phyloP scores from a whole-genome alignment of 129 eudicot genomes.

The Chrysanthemum lavandulifolium region DNA sequence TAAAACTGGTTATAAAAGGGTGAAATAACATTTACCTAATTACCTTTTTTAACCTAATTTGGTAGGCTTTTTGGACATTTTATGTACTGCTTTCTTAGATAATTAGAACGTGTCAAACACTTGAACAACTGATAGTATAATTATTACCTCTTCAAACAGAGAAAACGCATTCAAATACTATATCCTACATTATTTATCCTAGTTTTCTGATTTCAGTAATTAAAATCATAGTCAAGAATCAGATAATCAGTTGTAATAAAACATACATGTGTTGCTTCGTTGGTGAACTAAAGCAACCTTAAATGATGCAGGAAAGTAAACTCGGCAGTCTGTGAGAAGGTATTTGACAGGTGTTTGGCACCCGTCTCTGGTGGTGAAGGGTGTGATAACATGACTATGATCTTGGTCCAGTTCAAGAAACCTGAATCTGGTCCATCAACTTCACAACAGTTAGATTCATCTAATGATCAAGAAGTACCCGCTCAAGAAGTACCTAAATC shows the following conservation, averaged over 20 bases:
- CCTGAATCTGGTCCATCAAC: constrained; percentile 36
- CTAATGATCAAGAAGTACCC: constrained; percentile 35
- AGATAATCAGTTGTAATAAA: background rate
- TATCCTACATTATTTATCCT: too few species aligned
- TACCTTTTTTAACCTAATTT: background rate
- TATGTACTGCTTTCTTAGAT: background rate
- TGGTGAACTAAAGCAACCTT: constrained; percentile 7
- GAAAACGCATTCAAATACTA: background rate
- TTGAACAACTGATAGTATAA: background rate
- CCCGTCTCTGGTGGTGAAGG: constrained; percentile 82
- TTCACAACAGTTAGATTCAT: constrained; percentile 29
- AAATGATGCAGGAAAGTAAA: constrained; percentile 57
- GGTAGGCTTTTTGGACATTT: background rate
- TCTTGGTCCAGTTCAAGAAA: constrained; percentile 74
- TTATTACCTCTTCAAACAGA: background rate
- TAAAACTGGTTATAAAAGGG: background rate
- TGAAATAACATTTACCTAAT: background rate
- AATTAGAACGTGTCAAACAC: background rate
- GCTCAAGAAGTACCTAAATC: constrained; percentile 31
- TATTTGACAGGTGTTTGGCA: constrained; percentile 74
- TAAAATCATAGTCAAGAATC: background rate
- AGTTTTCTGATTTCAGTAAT: background rate
- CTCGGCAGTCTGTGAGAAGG: constrained; percentile 74
- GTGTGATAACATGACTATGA: constrained; percentile 98
- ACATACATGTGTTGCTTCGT: too few species aligned